Evolutionary conservation across 208 protist species (phyloP).

Genomic region (Crithidia sp.): DNA sequence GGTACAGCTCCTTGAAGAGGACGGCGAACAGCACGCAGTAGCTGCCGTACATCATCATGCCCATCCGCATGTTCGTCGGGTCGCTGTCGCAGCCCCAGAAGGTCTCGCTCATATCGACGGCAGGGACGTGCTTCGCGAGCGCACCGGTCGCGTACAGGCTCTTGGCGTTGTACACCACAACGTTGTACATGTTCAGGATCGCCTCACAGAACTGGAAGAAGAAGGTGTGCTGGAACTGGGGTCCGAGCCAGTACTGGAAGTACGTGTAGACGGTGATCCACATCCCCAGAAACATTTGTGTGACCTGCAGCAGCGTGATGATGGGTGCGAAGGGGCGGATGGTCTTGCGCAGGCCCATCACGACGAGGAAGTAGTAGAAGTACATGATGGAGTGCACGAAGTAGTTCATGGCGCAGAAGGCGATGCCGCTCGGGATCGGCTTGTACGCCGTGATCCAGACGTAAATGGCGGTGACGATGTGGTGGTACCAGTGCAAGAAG

Average conservation of each 20-base stretch:
- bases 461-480: conserved; percentile 84
- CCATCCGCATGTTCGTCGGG: conserved; percentile 41
- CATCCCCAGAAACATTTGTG: conserved; percentile 90
- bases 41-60: conserved; percentile 81
- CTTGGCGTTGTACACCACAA: conserved; percentile 5
- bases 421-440: conserved; percentile 51
- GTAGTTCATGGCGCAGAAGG: conserved; percentile 92
- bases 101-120: conserved; percentile 26
- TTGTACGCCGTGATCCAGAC: conserved; percentile 77
- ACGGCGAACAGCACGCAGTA: conserved; percentile 89
- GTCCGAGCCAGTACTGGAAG: conserved; percentile 41
- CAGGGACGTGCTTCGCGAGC: conserved; percentile 42
- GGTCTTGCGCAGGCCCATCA: conserved; percentile 51
- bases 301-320: conserved; percentile 77
- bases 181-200: conserved; percentile 1
- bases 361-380: conserved; percentile 87
- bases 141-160: conserved; percentile 37
- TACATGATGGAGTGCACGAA: conserved; percentile 94
- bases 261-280: conserved; percentile 52
- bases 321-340: conserved; percentile 73
- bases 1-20: conserved; percentile 58
- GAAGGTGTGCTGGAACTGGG: not conserved
- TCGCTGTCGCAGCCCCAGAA: conserved; percentile 47
- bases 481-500: conserved; percentile 90
- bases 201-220: conserved; percentile 22